Percentiles rank a stretch among this genome's conserved stretches.
Evolutionary conservation across 768 basidiomycete species (phyloP).

Genomic region (Panus rudis): DNA sequence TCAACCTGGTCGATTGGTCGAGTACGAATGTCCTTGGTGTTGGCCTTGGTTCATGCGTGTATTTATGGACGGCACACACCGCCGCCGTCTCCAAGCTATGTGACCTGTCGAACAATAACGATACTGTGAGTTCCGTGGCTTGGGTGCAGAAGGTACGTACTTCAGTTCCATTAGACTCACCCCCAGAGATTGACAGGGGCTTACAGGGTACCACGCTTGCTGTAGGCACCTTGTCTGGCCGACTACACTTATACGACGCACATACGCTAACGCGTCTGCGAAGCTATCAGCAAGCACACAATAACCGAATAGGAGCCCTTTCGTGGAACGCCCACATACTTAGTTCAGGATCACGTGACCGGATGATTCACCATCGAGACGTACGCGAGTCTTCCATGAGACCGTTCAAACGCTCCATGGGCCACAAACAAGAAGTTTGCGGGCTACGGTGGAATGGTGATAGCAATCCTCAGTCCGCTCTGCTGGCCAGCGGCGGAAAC

Average conservation of each 20-base stretch:
- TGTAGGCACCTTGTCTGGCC: slow-evolving; percentile 85
- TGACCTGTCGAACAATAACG: slow-evolving; percentile 57
- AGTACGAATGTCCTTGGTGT: slow-evolving; percentile 93
- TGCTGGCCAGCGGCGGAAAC: slow-evolving; percentile 90
- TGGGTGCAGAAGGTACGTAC: slow-evolving; percentile 78
- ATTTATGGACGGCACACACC: slow-evolving; percentile 95
- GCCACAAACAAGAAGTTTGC: slow-evolving; percentile 91
- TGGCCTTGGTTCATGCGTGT: slow-evolving; percentile 86
- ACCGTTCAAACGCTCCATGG: slow-evolving; percentile 66
- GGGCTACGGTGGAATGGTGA: slow-evolving; percentile 85
- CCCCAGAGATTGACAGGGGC: neutral
- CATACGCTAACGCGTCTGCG: slow-evolving; percentile 65
- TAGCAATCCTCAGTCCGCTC: slow-evolving; percentile 38
- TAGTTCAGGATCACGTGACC: slow-evolving; percentile 87
- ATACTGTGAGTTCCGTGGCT: slow-evolving; percentile 79
- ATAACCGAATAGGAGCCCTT: slow-evolving; percentile 85
- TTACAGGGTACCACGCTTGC: slow-evolving; percentile 77
- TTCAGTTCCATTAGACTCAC: neutral
- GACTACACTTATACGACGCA: slow-evolving; percentile 92
- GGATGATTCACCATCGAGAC: slow-evolving; percentile 87
- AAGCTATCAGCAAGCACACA: slow-evolving; percentile 79
- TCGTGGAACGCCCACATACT: slow-evolving; percentile 90
- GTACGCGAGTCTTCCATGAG: slow-evolving; percentile 61
- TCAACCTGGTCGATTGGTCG: slow-evolving; percentile 97
- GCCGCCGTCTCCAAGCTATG: slow-evolving; percentile 89